Base-by-base conservation (phyloP, 2,329 filamentous ascomycete genomes). In the Nigrograna mackinnonii region DNA sequence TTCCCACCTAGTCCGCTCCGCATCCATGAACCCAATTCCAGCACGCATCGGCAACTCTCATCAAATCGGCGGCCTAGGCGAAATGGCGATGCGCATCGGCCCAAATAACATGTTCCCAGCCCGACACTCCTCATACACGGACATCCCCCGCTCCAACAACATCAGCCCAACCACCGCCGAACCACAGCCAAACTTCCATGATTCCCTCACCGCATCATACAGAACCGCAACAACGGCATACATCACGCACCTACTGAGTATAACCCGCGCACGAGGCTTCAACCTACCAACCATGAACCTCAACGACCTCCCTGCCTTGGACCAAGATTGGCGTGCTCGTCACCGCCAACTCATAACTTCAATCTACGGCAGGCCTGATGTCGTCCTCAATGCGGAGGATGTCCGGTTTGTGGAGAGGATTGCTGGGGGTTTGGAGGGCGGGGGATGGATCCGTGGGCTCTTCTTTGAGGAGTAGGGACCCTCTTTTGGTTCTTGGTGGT, bases 131-230 rank as follows among this genome's bases (percentile, higher is more conserved):
- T 11, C 31, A 11, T 17, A 9, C 31, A 33, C 9, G 16, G 16
- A 11, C 9, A 9, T 33, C 18, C 24, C 9, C 24, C 24, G n/a
- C n/a, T 49, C 53, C 17, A 48, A 31, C 14, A 59, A 34, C 34
- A 51, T 51, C 13, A 55, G 28, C 16, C 42, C 46, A n/a, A 19
- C 22, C 16, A 35, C 41, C 19, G n/a, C n/a, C n/a, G n/a, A n/a
- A n/a, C n/a, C n/a, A n/a, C n/a, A n/a, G n/a, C n/a, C n/a, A n/a
- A n/a, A n/a, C n/a, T n/a, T n/a, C n/a, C n/a, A n/a, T n/a, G n/a
- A 28, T 9, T 28, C 24, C 24, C 24, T 9, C 24, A 28, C 24
- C 9, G 24, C 24, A 9, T n/a, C 24, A 9, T 28, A n/a, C 24
- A 9, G 24, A 28, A 28, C 24, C 24, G 9, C n/a, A 9, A 28